Percentiles rank a stretch among this genome's conserved stretches.
phyloP scores from a whole-genome alignment of 2,329 filamentous ascomycete genomes.

The Verticillium alfalfae region DNA sequence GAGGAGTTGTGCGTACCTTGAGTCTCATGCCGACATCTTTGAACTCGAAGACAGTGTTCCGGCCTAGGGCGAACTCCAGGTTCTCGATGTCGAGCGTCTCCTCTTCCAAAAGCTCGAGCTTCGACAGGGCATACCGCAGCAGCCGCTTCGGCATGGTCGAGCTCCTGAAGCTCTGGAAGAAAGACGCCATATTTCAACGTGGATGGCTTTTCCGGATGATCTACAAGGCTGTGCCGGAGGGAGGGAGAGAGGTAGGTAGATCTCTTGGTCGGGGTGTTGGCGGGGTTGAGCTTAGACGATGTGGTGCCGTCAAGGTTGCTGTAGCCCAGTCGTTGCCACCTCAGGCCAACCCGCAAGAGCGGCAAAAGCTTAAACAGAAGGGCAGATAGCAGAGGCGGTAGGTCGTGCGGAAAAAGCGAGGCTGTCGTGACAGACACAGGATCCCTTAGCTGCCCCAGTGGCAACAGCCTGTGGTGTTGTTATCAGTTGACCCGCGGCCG shows the following conservation, averaged over 20 bases:
- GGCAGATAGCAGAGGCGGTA: background rate
- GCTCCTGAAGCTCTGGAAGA: slow-evolving; percentile 59
- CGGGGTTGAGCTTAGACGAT: background rate
- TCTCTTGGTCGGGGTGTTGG: background rate
- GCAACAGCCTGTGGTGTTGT: slow-evolving; percentile 18
- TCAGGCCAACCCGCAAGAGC: background rate
- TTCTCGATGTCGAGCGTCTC: slow-evolving; percentile 82
- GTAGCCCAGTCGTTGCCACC: background rate
- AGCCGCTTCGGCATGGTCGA: slow-evolving; percentile 85
- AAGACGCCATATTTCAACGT: slow-evolving; percentile 57
- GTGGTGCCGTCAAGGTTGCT: background rate
- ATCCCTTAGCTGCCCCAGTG: background rate
- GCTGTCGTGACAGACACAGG: background rate
- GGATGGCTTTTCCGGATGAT: background rate
- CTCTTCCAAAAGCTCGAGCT: slow-evolving; percentile 81
- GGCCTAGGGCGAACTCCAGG: slow-evolving; percentile 76
- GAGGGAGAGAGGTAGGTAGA: background rate
- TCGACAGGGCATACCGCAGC: slow-evolving; percentile 77
- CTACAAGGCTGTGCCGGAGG: background rate
- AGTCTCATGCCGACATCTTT: slow-evolving; percentile 78
- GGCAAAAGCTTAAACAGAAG: background rate
- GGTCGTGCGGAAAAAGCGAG: background rate
- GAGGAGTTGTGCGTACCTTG: slow-evolving; percentile 46
- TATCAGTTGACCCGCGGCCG: slow-evolving; percentile 27
- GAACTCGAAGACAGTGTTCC: slow-evolving; percentile 77